A percentile compares a stretch with the other conserved stretches of the same genome.
phyloP scores from a whole-genome alignment of 2,329 filamentous ascomycete species.

The Colletotrichum melonis region DNA sequence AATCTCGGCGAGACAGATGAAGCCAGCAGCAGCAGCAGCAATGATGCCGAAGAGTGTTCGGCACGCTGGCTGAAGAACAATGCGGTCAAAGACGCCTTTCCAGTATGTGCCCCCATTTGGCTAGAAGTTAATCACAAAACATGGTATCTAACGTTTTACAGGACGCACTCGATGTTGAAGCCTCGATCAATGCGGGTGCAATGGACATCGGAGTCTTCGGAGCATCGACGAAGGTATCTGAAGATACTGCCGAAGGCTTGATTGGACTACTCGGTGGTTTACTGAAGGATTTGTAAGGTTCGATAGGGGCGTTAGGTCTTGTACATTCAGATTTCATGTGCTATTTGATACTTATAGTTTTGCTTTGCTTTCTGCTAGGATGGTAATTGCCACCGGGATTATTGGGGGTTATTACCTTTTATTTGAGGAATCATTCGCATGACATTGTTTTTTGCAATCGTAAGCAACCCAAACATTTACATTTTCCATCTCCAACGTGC shows the following conservation, averaged over 20 bases:
- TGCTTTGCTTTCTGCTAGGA: too few species aligned
- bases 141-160: conserved; percentile 34
- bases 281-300: background rate
- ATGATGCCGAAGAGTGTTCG: background rate
- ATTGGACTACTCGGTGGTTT: background rate
- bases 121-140: background rate
- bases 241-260: background rate
- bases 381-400: too few species aligned
- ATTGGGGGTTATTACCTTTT: too few species aligned
- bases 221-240: conserved; percentile 20
- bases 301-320: background rate
- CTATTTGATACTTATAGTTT: background rate
- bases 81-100: conserved; percentile 43
- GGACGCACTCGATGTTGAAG: conserved; percentile 55
- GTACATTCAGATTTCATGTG: background rate
- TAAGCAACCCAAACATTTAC: background rate
- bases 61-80: conserved; percentile 40
- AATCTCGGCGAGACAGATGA: conserved; percentile 42
- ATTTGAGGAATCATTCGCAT: background rate
- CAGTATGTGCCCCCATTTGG: conserved; percentile 40
- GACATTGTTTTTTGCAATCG: background rate
- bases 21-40: background rate
- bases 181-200: conserved; percentile 43
- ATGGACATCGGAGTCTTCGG: conserved; percentile 57
- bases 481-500: background rate